Evolutionary conservation across 1,284 basidiomycete genomes (phyloP), one percentile per base, ranked within the genome.

Genomic region (Melampsora americana): DNA sequence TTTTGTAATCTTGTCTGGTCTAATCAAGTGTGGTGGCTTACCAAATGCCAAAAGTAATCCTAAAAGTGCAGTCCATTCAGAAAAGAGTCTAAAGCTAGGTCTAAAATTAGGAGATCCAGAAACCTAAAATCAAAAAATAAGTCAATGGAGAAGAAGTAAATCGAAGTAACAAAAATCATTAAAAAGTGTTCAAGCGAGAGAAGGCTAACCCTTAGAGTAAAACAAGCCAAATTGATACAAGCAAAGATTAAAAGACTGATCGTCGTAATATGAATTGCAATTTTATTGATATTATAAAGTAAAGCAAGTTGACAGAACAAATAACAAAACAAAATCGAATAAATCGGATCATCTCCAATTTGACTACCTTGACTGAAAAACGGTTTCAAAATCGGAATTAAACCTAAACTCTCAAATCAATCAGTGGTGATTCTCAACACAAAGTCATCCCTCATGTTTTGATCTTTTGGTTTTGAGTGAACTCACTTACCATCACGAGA

Each of bases 21-120:
- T n/a, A n/a, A 18, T 26, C 35, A 35, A 9, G 9, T 35, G 35
- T 64, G 28, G 28, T 23, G 5, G 39, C 71, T 73, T 44, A 66
- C 71, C 3, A 35, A 73, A 35, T 3, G 62, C 46, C 23, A 73
- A 30, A 53, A 62, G 32, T 18, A 73, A 60, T 32, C 71, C 71
- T 26, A 73, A 18, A 23, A 65, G 59, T 30, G 71, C 71, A 35
- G 71, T 66, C 71, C 71, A 73, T 56, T 73, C 71, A 50, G 71
- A 73, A 66, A 73, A 73, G 23, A 66, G 26, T 66, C 71, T 73
- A 44, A 73, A 73, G 20, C 62, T 73, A 28, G 71, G 71, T n/a
- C 71, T 39, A 73, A 73, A 73, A 50, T 73, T 73, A 32, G 71
- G 71, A 48, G 71, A 73, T 20, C 71, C 71, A 56, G 71, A 44